Percentiles rank a stretch among this genome's conserved stretches.
phyloP scores from a whole-genome alignment of 352 stramenopile genomes.

The Pythium aristosporum region DNA sequence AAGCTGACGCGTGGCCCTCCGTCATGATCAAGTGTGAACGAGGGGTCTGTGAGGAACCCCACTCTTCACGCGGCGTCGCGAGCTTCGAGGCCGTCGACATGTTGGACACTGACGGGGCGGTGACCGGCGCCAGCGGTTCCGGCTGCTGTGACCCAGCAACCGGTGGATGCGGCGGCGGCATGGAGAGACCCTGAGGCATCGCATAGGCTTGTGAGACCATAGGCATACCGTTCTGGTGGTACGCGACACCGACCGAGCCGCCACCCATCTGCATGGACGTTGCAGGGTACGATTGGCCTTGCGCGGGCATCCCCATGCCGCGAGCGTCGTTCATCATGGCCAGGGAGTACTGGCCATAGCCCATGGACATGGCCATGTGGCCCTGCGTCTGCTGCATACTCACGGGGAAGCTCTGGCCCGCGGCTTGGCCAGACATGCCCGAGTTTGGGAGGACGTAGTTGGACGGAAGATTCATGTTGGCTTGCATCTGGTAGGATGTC shows the following conservation, averaged over 20 bases:
- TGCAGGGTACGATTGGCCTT: constrained; percentile 9
- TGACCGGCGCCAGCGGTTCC: constrained; percentile 20
- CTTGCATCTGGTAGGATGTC: constrained; percentile 44
- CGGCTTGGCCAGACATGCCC: neutral
- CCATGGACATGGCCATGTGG: constrained; percentile 22
- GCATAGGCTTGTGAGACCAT: constrained; percentile 20
- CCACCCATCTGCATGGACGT: constrained; percentile 10
- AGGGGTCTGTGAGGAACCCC: constrained; percentile 83
- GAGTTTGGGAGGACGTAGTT: constrained; percentile 52
- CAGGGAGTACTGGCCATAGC: constrained; percentile 18
- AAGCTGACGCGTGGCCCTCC: constrained; percentile 76
- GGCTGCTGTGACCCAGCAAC: neutral
- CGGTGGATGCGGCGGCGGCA: constrained; percentile 15
- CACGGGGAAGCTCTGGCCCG: constrained; percentile 19
- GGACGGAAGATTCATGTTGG: constrained; percentile 39
- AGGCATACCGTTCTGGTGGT: constrained; percentile 16
- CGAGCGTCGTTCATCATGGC: constrained; percentile 14
- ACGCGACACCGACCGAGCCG: constrained; percentile 7
- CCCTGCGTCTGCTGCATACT: constrained; percentile 9
- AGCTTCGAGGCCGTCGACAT: constrained; percentile 45
- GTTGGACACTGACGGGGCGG: constrained; percentile 25
- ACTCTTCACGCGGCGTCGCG: constrained; percentile 81
- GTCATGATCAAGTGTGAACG: constrained; percentile 82
- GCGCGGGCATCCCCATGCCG: constrained; percentile 6
- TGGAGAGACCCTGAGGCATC: constrained; percentile 17